Percentiles rank a stretch among this genome's conserved stretches.
These are phyloP conservation scores for Ramalina peruviana DNA, from an alignment of 495 filamentous ascomycete genomes.

Conservation along the genomic window DNA sequence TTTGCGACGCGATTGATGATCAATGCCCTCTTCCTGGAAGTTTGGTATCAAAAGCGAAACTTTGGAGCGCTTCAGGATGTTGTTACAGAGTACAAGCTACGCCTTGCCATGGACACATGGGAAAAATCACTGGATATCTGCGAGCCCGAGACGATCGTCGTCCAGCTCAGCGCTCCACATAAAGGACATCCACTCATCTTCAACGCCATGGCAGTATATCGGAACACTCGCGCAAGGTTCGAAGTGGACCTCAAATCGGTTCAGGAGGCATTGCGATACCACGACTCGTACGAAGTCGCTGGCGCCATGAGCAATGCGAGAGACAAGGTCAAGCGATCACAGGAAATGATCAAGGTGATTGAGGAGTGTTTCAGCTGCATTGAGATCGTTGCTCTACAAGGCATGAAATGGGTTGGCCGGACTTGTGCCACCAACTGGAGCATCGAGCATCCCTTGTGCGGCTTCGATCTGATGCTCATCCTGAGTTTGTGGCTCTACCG, in stretches of 20 bases:
- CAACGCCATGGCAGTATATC: conserved; percentile 96
- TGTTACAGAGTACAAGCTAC: conserved; percentile 95
- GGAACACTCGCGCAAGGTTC: conserved; percentile 82
- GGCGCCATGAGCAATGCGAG: conserved; percentile 90
- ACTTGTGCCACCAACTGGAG: conserved; percentile 98
- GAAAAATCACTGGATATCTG: conserved; percentile 89
- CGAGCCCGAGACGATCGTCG: conserved; percentile 80
- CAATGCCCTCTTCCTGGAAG: conserved; percentile 95
- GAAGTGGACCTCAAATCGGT: conserved; percentile 91
- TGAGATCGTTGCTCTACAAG: conserved; percentile 85
- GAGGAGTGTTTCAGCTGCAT: conserved; percentile 97
- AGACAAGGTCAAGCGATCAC: conserved; percentile 82
- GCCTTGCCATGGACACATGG: conserved; percentile 93
- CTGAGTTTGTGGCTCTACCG: conserved; percentile 96
- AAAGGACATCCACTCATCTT: conserved; percentile 97
- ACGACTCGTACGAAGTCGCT: conserved; percentile 92
- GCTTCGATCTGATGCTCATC: conserved; percentile 96
- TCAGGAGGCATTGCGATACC: conserved; percentile 92
- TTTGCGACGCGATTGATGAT: conserved; percentile 98
- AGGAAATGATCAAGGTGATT: conserved; percentile 97
- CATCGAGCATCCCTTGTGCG: conserved; percentile 93
- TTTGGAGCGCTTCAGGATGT: conserved; percentile 92
- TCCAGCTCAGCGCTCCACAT: conserved; percentile 85
- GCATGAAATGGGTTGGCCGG: conserved; percentile 94
- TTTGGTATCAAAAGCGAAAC: conserved; percentile 97